A percentile compares a stretch with the other conserved stretches of the same genome.
Evolutionary conservation across 164 flowering plant genomes (phyloP).

Genomic region (Tetracentron sinense): DNA sequence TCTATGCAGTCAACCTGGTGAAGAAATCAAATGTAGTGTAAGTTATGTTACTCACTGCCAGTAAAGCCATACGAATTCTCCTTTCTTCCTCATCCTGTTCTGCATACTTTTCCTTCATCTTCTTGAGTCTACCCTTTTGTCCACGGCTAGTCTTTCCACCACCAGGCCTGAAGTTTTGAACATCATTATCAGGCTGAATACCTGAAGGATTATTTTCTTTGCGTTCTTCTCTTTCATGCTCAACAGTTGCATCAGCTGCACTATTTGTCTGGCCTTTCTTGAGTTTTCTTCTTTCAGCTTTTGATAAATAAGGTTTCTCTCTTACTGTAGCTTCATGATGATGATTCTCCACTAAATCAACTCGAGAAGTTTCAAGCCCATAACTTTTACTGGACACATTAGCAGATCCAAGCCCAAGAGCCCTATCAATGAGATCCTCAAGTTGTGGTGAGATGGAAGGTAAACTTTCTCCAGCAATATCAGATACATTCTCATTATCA

Average conservation of each 20-base stretch:
- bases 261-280: conserved; percentile 61
- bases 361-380: conserved; percentile 33
- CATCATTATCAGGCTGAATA: conserved; percentile 30
- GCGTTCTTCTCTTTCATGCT: conserved; percentile 31
- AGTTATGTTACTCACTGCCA: conserved; percentile 62
- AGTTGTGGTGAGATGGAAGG: conserved; percentile 44
- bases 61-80: conserved; percentile 75
- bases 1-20: background rate
- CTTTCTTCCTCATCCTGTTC: conserved; percentile 97
- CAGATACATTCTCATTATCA: conserved; percentile 17
- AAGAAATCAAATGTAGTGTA: background rate
- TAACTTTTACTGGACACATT: conserved; percentile 33
- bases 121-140: conserved; percentile 83
- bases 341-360: conserved; percentile 28
- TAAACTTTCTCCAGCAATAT: conserved; percentile 18
- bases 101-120: conserved; percentile 89
- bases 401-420: conserved; percentile 83
- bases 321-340: conserved; percentile 34
- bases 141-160: conserved; percentile 74
- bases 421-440: conserved; percentile 84
- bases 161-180: conserved; percentile 30
- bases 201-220: conserved; percentile 22
- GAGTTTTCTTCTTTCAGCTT: conserved; percentile 82
- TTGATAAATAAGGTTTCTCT: conserved; percentile 77
- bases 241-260: conserved; percentile 21